phyloP scores from a whole-genome alignment of 495 filamentous ascomycete genomes.

The Podospora pseudocomata region DNA sequence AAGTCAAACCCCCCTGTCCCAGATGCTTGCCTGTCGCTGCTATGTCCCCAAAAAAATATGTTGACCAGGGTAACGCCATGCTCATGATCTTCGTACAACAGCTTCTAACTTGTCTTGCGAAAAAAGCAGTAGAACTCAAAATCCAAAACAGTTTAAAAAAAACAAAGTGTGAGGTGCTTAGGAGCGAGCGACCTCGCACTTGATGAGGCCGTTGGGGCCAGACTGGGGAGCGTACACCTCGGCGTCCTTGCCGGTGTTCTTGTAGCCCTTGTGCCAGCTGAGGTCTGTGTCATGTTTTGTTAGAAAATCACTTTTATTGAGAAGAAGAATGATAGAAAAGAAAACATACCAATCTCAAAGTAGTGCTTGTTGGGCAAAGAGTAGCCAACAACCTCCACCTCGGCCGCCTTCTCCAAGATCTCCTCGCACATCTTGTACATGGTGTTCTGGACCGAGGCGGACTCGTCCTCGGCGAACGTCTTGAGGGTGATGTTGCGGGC shows the following conservation, averaged over 20 bases:
- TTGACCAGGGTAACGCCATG: background rate
- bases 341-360: slow-evolving; percentile 84
- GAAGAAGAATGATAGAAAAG: background rate
- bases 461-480: slow-evolving; percentile 88
- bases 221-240: slow-evolving; percentile 94
- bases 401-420: slow-evolving; percentile 72
- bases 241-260: slow-evolving; percentile 96
- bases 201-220: slow-evolving; percentile 90
- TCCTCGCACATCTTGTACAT: slow-evolving; percentile 98
- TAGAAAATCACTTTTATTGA: background rate
- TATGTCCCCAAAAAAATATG: background rate
- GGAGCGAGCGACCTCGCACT: slow-evolving; percentile 80
- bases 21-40: background rate
- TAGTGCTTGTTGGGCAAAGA: slow-evolving; percentile 96
- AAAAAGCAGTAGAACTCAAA: background rate
- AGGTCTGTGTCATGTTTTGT: slow-evolving; percentile 55
- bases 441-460: slow-evolving; percentile 89
- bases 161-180: background rate
- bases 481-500: slow-evolving; percentile 80
- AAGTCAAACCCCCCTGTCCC: background rate
- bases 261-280: slow-evolving; percentile 93
- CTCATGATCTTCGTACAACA: background rate
- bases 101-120: background rate
- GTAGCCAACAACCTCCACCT: slow-evolving; percentile 73
- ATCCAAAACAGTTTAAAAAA: background rate